Base-by-base conservation (phyloP, 2,329 filamentous ascomycete genomes). In the Hymenoscyphus repandus region DNA sequence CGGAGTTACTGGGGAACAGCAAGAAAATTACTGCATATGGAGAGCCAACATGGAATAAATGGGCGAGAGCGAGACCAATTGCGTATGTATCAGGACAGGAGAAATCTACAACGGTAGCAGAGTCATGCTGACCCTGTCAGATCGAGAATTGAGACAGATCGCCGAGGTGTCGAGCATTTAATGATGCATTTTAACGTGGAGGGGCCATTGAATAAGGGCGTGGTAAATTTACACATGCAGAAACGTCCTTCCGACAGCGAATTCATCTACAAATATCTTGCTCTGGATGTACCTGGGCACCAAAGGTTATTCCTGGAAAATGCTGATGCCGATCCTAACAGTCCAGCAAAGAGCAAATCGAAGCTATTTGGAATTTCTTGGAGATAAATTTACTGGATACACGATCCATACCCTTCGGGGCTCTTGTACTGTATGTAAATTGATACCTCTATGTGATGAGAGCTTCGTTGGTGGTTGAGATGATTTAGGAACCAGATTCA, bases 111-210 rank as follows among this genome's bases (percentile, higher is more conserved):
- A 37, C 3, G 5, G 13, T n/a, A n/a, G 13, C 13, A 6, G 15
- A 36, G 36, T 44, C n/a, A 34, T 59, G 47, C 72, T 70, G 44
- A 72, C 45, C 17, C 6, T 33, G 2, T 36, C 55, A 87, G 84
- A 3, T 86, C 85, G 1, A 82, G 78, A 0, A 72, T 81, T 18
- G 80, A 80, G 54, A 89, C 78, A 6, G 91, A 96, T 64, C 72
- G 77, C 10, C 76, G 82, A 54, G 91, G 91, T 4, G 83, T 83
- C 17, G 85, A 95, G 56, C 90, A 96, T 67, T 68, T 96, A 56
- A 72, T 82, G 56, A 90, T 96, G 79, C 83, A 90, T 60, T 96
- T 96, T 68, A 83, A 93, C 66, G 86, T 88, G 70, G 83, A 91
- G 65, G 92, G 92, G 0, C 85, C 88, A 2, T 72, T 79, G 32